Base-by-base conservation (phyloP, 441 rosid genomes). In the Corymbia calophylla region DNA sequence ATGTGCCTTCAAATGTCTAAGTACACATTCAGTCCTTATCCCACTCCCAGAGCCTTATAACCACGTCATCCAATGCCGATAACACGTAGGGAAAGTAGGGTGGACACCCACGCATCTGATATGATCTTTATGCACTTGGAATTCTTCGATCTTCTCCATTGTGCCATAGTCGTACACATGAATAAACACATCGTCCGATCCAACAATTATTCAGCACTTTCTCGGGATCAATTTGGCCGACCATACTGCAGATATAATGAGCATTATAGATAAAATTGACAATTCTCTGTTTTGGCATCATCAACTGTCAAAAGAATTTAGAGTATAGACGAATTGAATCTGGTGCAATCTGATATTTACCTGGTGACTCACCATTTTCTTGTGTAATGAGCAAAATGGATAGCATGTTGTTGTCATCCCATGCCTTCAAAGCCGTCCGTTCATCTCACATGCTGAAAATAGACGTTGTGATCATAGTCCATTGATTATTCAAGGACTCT, bases 401-500 rank as follows among this genome's bases (percentile, higher is more conserved):
- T 60, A 54, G 56, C 56, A 54, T 54, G 23, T 54, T 54, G 23
- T 54, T 54, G 56, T 18, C 56, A 54, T 54, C 56, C 56, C 56
- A 54, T 54, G 23, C 21, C 56, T 6, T 54, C 56, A 54, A 21
- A 2, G 56, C 56, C 56, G 56, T 1, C 7, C 56, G 17, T 18
- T 54, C 56, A 54, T 19, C 56, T 54, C 56, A 54, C 56, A 3
- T 54, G 56, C 17, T 4, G 8, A 54, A 54, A 54, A 54, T 18
- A 54, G 56, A 54, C 1, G 9, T 17, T 54, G 8, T 18, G 56
- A 54, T 54, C 56, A 7, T 54, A 17, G 56, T 54, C 56, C 23
- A 54, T 54, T 54, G 56, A 54, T 94, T 94, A 89, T 95, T 96
- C 92, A 97, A 88, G 4, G 98, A 95, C 49, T 94, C 96, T 88